A percentile compares a stretch with the other conserved stretches of the same genome.
Conservation (phyloP, 306 rosid species). For the Cajanus cajan region DNA sequence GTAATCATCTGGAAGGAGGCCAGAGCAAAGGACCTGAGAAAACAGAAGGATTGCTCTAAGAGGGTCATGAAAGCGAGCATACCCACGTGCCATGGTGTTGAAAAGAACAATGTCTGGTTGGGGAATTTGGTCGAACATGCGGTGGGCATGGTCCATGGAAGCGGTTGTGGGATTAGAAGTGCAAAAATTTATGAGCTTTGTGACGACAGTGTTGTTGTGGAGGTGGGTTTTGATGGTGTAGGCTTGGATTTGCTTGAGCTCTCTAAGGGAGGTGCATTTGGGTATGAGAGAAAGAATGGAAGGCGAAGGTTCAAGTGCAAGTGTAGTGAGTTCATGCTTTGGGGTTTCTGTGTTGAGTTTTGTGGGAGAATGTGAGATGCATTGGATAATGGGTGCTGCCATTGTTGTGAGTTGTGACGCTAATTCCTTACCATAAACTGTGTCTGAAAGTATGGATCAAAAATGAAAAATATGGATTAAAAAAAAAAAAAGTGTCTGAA, state of each 20-base stretch:
- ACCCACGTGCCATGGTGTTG: conserved; percentile 76
- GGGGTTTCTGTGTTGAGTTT: conserved; percentile 34
- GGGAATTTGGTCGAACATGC: conserved; percentile 58
- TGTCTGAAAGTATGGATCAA: not conserved
- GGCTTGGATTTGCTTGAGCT: conserved; percentile 78
- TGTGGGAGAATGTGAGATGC: conserved; percentile 41
- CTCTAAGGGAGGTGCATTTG: conserved; percentile 58
- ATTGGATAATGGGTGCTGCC: conserved; percentile 48
- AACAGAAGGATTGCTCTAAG: conserved; percentile 55
- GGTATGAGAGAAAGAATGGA: conserved; percentile 56
- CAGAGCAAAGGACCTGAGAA: conserved; percentile 32
- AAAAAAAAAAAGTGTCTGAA: too few relatives aligned
- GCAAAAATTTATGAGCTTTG: conserved; percentile 66
- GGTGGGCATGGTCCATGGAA: conserved; percentile 65
- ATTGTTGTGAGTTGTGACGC: conserved; percentile 25
- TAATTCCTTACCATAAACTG: not conserved
- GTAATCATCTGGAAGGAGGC: conserved; percentile 68
- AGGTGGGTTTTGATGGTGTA: conserved; percentile 65
- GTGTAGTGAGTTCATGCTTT: not conserved
- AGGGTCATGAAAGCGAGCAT: conserved; percentile 57
- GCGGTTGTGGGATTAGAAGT: conserved; percentile 37
- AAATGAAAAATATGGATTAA: too few relatives aligned
- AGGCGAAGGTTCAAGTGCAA: conserved; percentile 23
- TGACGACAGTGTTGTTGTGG: conserved; percentile 44
- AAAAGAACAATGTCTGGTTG: conserved; percentile 61